A percentile compares a stretch with the other conserved stretches of the same genome.
phyloP scores from a whole-genome alignment of 2,329 filamentous ascomycete species.

The Tolypocladium pustulatum region DNA sequence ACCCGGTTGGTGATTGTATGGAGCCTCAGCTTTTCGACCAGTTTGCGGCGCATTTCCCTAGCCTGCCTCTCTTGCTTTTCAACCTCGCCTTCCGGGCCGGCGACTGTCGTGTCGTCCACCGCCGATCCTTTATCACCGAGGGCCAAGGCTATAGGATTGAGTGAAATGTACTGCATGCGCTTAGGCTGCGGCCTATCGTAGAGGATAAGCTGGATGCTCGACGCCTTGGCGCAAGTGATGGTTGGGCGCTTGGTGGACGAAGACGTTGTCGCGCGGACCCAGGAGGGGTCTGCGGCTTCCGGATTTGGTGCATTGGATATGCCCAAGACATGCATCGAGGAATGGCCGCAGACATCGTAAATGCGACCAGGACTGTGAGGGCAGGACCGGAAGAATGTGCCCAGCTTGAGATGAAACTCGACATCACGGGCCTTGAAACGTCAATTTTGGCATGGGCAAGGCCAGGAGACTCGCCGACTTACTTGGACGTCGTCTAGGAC shows the following conservation, averaged over 20 bases:
- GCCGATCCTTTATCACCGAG: constrained; percentile 59
- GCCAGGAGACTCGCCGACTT: constrained; percentile 17
- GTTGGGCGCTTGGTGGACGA: constrained; percentile 48
- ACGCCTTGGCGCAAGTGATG: constrained; percentile 60
- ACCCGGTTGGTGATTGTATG: constrained; percentile 74
- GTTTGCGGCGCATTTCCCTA: constrained; percentile 49
- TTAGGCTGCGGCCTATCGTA: constrained; percentile 79
- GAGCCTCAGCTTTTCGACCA: constrained; percentile 78
- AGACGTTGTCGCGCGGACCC: constrained; percentile 52
- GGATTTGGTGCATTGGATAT: constrained; percentile 56
- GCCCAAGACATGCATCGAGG: constrained; percentile 77
- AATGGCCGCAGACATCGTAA: constrained; percentile 73
- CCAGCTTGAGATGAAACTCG: constrained; percentile 75
- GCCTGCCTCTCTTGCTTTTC: constrained; percentile 49
- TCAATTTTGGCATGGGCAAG: background rate
- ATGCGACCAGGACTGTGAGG: constrained; percentile 72
- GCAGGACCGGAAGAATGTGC: constrained; percentile 73
- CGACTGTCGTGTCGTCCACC: constrained; percentile 19
- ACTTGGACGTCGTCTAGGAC: constrained; percentile 88
- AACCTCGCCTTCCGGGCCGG: constrained; percentile 60
- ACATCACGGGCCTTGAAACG: constrained; percentile 59
- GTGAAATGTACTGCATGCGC: constrained; percentile 92
- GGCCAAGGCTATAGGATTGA: constrained; percentile 79
- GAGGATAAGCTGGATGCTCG: constrained; percentile 76
- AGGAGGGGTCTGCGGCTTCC: constrained; percentile 49